A percentile compares a stretch with the other conserved stretches of the same genome.
Conservation (phyloP, 768 basidiomycete genomes). For the Russula olivacea region DNA sequence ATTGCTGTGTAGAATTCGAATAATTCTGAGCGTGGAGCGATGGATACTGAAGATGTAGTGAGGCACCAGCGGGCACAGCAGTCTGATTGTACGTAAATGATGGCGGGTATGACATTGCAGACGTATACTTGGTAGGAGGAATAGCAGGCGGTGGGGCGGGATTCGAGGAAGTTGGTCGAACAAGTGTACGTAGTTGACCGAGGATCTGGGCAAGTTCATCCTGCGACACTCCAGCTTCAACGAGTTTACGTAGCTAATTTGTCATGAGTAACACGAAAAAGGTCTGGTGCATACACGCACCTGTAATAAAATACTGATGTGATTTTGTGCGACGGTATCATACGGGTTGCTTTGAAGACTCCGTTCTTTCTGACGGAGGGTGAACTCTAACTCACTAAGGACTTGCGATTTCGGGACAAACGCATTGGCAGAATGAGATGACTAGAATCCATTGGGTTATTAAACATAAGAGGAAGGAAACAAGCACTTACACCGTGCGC, state of each 20-base stretch:
- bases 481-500: constrained; percentile 37
- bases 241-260: constrained; percentile 59
- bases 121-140: constrained; percentile 17
- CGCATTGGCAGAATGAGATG: constrained; percentile 36
- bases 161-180: constrained; percentile 34
- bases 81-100: constrained; percentile 30
- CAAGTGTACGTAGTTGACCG: constrained; percentile 57
- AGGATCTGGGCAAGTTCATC: constrained; percentile 74
- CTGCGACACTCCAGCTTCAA: constrained; percentile 76
- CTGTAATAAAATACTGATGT: constrained; percentile 76
- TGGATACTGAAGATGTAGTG: constrained; percentile 18
- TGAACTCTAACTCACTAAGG: constrained; percentile 75
- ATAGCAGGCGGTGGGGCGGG: constrained; percentile 19
- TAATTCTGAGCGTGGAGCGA: constrained; percentile 13
- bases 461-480: background rate
- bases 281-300: constrained; percentile 38
- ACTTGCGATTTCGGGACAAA: constrained; percentile 73
- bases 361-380: constrained; percentile 75
- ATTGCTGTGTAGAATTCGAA: constrained; percentile 14
- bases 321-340: constrained; percentile 60
- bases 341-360: constrained; percentile 64
- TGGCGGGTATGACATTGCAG: constrained; percentile 24
- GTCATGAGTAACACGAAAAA: constrained; percentile 17
- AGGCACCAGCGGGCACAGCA: constrained; percentile 28
- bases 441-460: background rate